Evolutionary conservation across 257 asterid species (phyloP), one percentile per base, ranked within the genome.

Genomic region (Scutellaria baicalensis): DNA sequence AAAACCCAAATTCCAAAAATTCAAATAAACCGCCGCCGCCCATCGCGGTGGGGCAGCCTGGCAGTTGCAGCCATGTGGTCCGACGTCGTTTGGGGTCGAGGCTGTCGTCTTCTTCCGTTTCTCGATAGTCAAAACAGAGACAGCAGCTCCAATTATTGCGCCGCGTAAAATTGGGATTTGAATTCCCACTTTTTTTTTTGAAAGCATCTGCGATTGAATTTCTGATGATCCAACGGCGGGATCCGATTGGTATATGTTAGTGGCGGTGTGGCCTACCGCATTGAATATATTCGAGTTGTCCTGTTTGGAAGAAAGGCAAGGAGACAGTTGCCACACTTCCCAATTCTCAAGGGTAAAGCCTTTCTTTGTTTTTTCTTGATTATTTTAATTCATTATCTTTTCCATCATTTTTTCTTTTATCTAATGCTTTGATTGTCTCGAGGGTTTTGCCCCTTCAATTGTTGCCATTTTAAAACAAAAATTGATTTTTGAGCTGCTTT

Each of bases 291-390:
- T 55, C 27, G 21, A 27, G 38, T 61, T 54, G 82, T 76, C 78
- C 57, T 75, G 36, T 3, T 42, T 59, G 72, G 23, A 43, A n/a
- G n/a, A n/a, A 72, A 78, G 75, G 70, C 84, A 76, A 78, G 85
- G 83, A 81, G 82, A 75, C 87, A 83, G 48, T 62, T 43, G 45
- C 71, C 54, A 69, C 62, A 75, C 14, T 76, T 71, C 70, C 77
- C 87, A 76, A 59, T 80, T 88, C 86, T 84, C 87, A 57, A 88
- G 70, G 81, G 54, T 33, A 20, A 23, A 6, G 64, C 50, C 64
- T 62, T 55, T 36, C 62, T 42, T 8, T 42, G 10, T 50, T 64
- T 67, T 16, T 3, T 43, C 17, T 63, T 42, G 49, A 31, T 40
- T 47, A 36, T 31, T 71, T 66, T 9, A 16, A 6, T 54, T 66